Evolutionary conservation across 2,329 filamentous ascomycete species (phyloP), one percentile per base, ranked within the genome.

Genomic region (Dactylellina sp.): DNA sequence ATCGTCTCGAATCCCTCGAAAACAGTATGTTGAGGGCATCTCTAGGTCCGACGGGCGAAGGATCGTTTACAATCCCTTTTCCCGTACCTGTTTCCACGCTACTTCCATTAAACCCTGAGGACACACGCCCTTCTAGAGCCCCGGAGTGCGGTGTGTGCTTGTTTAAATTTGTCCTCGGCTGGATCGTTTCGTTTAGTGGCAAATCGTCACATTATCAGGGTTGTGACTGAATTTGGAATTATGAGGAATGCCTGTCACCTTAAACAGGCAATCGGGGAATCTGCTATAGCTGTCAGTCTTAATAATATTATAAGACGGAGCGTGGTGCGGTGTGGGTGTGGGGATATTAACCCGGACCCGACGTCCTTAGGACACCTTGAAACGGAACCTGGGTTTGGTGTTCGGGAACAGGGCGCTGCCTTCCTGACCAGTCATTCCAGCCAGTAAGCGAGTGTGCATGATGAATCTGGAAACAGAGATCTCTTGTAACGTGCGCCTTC

Each of bases 261-360:
- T 28, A 66, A 66, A 66, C 40, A 65, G 61, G 61, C 53, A 62
- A 66, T 74, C 70, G 70, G 49, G 44, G 49, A 66, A 66, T 74
- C 47, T 66, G 70, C 55, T 74, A 74, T 66, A 74, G 70, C 70
- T 66, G 61, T 74, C 70, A 74, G 59, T 49, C 70, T 66, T 49
- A 65, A 74, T 65, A 59, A 53, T 66, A 64, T 60, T 53, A 65
- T 65, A 61, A 60, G 46, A 53, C 16, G 50, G 32, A 55, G 28
- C 20, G 18, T n/a, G 60, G 37, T 40, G 44, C 60, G 60, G 46
- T 44, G 64, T 55, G 53, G 47, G 60, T 72, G 65, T 71, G 68
- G 68, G 59, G 68, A 63, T 60, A 60, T 55, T 65, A 60, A 46
- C 68, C 68, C 59, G 60, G 53, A 28, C 60, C 46, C 60, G 53